phyloP scores from a whole-genome alignment of 306 rosid species.

The Pachyrhizus erosus region DNA sequence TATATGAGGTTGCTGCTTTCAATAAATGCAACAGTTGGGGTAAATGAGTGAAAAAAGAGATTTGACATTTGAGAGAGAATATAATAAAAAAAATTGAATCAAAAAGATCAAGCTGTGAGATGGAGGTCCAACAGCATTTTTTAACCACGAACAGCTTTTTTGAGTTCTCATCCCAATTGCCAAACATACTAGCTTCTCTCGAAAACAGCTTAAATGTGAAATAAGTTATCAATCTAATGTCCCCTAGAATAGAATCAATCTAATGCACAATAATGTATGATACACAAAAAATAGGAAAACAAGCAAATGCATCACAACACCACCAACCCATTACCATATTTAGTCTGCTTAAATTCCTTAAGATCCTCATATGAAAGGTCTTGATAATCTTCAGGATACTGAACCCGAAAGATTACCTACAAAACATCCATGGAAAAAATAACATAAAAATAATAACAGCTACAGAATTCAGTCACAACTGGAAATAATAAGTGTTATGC shows the following conservation, averaged over 20 bases:
- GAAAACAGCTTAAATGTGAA: background rate
- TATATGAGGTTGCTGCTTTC: background rate
- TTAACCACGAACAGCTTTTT: background rate
- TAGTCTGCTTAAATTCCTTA: conserved; percentile 95
- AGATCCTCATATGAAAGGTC: conserved; percentile 93
- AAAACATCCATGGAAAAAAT: conserved; percentile 44
- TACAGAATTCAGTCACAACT: background rate
- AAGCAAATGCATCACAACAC: conserved; percentile 40
- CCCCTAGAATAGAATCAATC: conserved; percentile 10
- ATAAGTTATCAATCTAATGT: background rate
- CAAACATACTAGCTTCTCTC: background rate
- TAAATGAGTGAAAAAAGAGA: background rate
- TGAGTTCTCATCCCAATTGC: background rate
- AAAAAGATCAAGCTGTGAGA: background rate
- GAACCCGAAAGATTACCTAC: conserved; percentile 96
- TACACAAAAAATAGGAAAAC: background rate
- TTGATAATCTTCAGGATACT: conserved; percentile 94
- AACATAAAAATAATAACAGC: conserved; percentile 17
- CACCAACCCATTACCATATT: conserved; percentile 80
- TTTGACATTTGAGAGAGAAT: background rate
- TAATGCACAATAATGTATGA: background rate
- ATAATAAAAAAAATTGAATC: background rate
- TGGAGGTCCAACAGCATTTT: background rate
- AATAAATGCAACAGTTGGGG: background rate
- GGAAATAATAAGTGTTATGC: background rate